Conservation (phyloP, 257 asterid genomes). For the Salvia hispanica region DNA sequence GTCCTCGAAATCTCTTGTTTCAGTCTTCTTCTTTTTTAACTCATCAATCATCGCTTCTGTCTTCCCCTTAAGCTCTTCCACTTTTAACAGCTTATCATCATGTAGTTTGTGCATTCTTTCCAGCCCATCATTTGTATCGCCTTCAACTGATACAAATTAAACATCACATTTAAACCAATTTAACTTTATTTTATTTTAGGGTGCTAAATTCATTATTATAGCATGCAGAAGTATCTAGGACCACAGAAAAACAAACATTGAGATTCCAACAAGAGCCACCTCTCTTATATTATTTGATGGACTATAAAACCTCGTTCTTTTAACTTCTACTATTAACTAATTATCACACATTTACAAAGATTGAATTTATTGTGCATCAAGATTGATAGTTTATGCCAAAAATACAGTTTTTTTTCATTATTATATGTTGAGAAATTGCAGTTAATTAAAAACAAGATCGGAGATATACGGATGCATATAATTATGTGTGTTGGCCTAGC, state of each 20-base stretch:
- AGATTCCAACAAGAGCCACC: background rate
- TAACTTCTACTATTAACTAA: background rate
- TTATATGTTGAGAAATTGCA: background rate
- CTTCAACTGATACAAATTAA: background rate
- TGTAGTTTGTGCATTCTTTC: slow-evolving; percentile 19
- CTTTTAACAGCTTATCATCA: slow-evolving; percentile 22
- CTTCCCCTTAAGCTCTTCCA: slow-evolving; percentile 27
- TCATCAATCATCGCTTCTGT: slow-evolving; percentile 26
- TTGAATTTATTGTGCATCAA: background rate
- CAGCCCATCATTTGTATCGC: background rate
- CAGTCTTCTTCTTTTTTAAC: slow-evolving; percentile 18
- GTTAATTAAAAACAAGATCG: background rate
- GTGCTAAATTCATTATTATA: background rate
- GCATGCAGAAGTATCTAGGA: background rate
- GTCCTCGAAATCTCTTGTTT: slow-evolving; percentile 22
- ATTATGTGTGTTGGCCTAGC: too few relatives aligned
- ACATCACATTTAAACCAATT: too few relatives aligned
- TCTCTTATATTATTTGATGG: background rate
- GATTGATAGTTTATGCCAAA: background rate
- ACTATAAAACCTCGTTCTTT: too few relatives aligned
- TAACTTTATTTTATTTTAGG: too few relatives aligned
- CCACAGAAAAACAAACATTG: background rate
- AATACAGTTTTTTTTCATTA: background rate
- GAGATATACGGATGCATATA: too few relatives aligned
- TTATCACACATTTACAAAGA: background rate